Base-by-base conservation (phyloP, 306 rosid species). In the Cicer arietinum region DNA sequence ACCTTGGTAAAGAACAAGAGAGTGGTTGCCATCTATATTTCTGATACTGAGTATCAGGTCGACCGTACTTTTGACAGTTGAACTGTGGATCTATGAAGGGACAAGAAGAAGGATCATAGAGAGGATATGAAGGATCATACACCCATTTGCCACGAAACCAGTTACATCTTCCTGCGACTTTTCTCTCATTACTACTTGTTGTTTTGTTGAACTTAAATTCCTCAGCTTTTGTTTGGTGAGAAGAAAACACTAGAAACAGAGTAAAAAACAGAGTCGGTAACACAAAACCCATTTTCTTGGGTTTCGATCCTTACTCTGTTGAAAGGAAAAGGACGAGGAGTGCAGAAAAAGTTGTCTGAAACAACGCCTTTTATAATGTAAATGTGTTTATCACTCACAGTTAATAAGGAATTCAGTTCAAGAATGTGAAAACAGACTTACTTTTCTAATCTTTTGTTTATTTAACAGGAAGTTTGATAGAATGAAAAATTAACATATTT, bases 51-150 rank as follows among this genome's bases (percentile, higher is more conserved):
- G 47, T 81, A 69, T 94, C 97, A 7, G 92, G 96, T 0, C 99
- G 88, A 60, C 95, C 96, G n/a, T 85, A 88, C 81, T 92, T 92
- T 8, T 90, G 90, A 83, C 99, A 94, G 81, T 92, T 69, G 85
- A 94, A 94, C 69, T 94, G 92, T 51, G 93, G 87, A 89, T 94
- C 97, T 81, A 94, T 52, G 84, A 94, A 94, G 78, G 95, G 99
- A 62, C 99, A 94, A 0, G 87, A 60, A 37, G 90, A 84, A 18
- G 94, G 79, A 56, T 87, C 71, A 54, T 92, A 94, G 52, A 85
- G 93, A 82, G 99, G 96, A 50, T 94, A 89, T 0, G 93, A 84
- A 80, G 92, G 37, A 54, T 94, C 99, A 73, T 85, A 90, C 0
- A 89, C 97, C 99, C 99, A 94, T 58, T 80, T 76, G 0, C 99